Base-by-base conservation (phyloP, 2,329 filamentous ascomycete species). In the Fusarium succisae region DNA sequence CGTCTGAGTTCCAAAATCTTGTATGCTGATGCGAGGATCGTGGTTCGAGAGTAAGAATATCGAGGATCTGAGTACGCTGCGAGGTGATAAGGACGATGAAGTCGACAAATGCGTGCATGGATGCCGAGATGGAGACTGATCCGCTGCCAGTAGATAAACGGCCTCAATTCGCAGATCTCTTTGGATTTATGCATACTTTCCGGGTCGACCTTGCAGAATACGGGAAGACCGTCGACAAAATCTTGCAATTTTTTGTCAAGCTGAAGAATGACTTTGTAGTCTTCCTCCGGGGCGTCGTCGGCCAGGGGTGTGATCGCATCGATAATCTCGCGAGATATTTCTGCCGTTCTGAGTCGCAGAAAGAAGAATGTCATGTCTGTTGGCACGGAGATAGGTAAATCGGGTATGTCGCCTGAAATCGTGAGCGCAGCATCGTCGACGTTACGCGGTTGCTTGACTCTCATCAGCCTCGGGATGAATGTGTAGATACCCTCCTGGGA, bases 281-380 rank as follows among this genome's bases (percentile, higher is more conserved):
- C 32, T 13, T 28, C 24, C 47, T 55, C 45, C 1, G 37, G 15
- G 8, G 20, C 9, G 4, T 66, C 63, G 2, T 63, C 39, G 3
- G n/a, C 35, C 9, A 66, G 26, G 11, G 63, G 48, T 8, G 41
- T 1, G 2, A 66, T 20, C 4, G 35, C 14, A 24, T 66, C 58
- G 9, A 66, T 30, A 28, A 66, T 66, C 13, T 66, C 63, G 5
- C 63, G 63, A 28, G 47, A 45, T 26, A 63, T 47, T 9, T 63
- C 59, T 3, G 63, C 63, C 8, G 50, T 32, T 13, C 18, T 44
- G 4, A 66, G 22, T 6, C 47, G 47, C 9, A 64, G 11, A 9
- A 66, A n/a, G n/a, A 66, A 54, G 24, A 66, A 63, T 11, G 59
- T 17, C 47, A 63, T 47, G 10, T 66, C 63, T 22, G 63, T 64